Evolutionary conservation across 345 rosid species (phyloP).

Genomic region (Populus davidiana): DNA sequence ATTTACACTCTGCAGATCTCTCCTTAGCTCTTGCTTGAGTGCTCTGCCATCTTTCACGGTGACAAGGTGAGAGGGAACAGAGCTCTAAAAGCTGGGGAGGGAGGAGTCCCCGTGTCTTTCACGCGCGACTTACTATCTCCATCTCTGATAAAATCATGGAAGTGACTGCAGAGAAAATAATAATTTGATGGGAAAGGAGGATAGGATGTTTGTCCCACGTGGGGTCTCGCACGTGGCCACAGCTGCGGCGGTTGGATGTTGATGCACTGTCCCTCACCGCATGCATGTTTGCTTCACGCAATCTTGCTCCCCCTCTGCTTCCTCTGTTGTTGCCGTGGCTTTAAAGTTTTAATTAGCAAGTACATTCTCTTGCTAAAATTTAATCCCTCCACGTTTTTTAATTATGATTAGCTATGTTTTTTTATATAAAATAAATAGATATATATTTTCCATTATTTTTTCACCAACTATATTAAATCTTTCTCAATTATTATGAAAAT

Average conservation of each 20-base stretch:
- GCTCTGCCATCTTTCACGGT: background rate
- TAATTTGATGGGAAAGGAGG: background rate
- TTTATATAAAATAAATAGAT: background rate
- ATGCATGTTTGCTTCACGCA: slow-evolving; percentile 55
- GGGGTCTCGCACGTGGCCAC: slow-evolving; percentile 30
- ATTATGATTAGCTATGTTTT: background rate
- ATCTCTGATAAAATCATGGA: slow-evolving; percentile 7
- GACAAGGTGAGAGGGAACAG: background rate
- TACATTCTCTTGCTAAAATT: background rate
- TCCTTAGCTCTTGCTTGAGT: background rate
- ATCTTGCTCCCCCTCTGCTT: slow-evolving; percentile 15
- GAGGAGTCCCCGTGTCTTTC: background rate
- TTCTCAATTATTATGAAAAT: too few species aligned
- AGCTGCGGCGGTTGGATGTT: slow-evolving; percentile 38
- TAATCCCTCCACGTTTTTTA: background rate
- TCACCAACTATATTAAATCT: too few species aligned
- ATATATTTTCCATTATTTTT: background rate
- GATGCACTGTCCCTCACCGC: slow-evolving; percentile 34
- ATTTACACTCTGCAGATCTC: background rate
- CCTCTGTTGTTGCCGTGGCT: slow-evolving; percentile 32
- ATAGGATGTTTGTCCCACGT: slow-evolving; percentile 35
- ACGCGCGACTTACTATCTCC: background rate
- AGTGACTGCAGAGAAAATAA: slow-evolving; percentile 22
- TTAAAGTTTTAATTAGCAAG: slow-evolving; percentile 31
- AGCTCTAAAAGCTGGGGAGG: background rate